A percentile compares a stretch with the other conserved stretches of the same genome.
These are phyloP conservation scores for Monilinia fructicola DNA, from an alignment of 2,329 filamentous ascomycete species.

Conservation along the genomic window DNA sequence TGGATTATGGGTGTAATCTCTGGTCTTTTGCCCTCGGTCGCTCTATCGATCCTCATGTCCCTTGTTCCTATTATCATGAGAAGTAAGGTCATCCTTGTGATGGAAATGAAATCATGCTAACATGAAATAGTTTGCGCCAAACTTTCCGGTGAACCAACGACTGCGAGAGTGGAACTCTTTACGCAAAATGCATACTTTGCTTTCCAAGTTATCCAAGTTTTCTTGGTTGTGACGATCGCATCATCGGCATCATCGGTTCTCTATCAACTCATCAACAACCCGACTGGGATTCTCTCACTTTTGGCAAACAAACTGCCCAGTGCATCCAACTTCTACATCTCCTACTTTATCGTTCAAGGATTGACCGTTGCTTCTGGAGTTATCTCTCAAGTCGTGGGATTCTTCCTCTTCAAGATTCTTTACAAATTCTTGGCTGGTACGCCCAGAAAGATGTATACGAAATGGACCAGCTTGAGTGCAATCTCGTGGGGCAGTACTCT, in stretches of 20 bases:
- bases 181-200: constrained; percentile 90
- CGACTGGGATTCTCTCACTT: constrained; percentile 59
- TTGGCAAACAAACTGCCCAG: constrained; percentile 75
- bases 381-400: constrained; percentile 70
- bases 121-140: constrained; percentile 65
- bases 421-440: constrained; percentile 74
- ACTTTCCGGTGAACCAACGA: constrained; percentile 74
- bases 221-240: constrained; percentile 79
- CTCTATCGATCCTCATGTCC: constrained; percentile 81
- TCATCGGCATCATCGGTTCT: constrained; percentile 75
- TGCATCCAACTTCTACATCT: constrained; percentile 91
- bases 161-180: constrained; percentile 78
- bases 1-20: constrained; percentile 79
- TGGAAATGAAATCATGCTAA: constrained; percentile 25
- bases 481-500: constrained; percentile 83
- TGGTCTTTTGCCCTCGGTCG: constrained; percentile 76
- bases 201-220: constrained; percentile 89
- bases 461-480: constrained; percentile 72
- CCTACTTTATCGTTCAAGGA: constrained; percentile 92
- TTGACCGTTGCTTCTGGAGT: constrained; percentile 73
- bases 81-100: constrained; percentile 51
- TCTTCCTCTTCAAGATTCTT: constrained; percentile 71
- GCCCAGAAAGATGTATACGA: constrained; percentile 74
- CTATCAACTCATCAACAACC: constrained; percentile 61
- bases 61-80: constrained; percentile 81